Conservation (phyloP, 2,329 filamentous ascomycete species). For the Podosphaera xanthii region DNA sequence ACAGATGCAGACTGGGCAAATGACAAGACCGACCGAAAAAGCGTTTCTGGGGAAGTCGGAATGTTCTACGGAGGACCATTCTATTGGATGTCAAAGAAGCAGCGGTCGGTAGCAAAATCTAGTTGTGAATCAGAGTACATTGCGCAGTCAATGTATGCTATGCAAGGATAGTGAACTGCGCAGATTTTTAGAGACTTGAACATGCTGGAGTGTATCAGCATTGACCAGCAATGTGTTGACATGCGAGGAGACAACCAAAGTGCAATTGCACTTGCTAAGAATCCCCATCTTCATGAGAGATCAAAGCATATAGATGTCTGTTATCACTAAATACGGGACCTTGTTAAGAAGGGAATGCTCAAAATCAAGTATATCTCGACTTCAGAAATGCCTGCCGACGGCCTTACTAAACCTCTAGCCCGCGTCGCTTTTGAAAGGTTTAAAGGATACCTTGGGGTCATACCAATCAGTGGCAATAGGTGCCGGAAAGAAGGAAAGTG, state of each 20-base stretch:
- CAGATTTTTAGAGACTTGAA: neutral
- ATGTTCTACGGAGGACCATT: neutral
- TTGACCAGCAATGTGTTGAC: neutral
- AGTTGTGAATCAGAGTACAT: neutral
- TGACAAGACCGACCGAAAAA: neutral
- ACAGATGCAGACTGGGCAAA: neutral
- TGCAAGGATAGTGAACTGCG: neutral
- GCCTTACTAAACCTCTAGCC: neutral
- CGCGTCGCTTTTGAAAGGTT: neutral
- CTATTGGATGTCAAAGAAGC: neutral
- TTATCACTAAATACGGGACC: neutral
- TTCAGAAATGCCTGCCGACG: neutral
- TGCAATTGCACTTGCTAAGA: neutral
- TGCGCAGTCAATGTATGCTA: neutral
- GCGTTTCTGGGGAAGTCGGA: neutral
- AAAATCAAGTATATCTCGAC: neutral
- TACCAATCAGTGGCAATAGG: too few relatives aligned
- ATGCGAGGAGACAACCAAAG: neutral
- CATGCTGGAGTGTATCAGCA: neutral
- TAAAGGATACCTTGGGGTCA: neutral
- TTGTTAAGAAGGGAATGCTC: neutral
- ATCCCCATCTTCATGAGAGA: neutral
- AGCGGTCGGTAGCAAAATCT: neutral
- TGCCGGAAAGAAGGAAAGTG: too few relatives aligned
- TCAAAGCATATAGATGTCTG: neutral